Percentiles rank a stretch among this genome's conserved stretches.
Evolutionary conservation across 116 monocot species (phyloP).

Genomic region (Dioscorea cayenensis): DNA sequence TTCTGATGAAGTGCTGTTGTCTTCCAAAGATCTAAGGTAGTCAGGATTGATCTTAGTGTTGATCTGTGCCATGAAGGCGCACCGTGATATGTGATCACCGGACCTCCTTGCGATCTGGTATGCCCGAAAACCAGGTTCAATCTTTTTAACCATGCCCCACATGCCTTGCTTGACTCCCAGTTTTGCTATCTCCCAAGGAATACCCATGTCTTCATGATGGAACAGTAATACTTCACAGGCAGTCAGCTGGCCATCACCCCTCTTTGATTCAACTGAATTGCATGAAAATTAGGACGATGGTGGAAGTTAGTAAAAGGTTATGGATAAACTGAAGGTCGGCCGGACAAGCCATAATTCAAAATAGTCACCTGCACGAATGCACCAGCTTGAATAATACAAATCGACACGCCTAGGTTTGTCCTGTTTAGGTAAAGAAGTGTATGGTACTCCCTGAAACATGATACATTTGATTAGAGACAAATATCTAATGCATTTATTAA

Average conservation of each 20-base stretch:
- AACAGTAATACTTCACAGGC: constrained; percentile 90
- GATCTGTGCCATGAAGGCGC: constrained; percentile 47
- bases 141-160: constrained; percentile 89
- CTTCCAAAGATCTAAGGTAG: constrained; percentile 28
- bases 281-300: background rate
- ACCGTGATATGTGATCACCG: constrained; percentile 30
- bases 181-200: constrained; percentile 89
- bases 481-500: background rate
- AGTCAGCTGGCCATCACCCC: constrained; percentile 60
- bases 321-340: too few relatives aligned
- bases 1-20: constrained; percentile 15
- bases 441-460: constrained; percentile 73
- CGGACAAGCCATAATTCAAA: background rate
- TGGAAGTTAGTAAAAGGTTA: too few relatives aligned
- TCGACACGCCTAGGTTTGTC: constrained; percentile 91
- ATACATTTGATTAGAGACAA: background rate
- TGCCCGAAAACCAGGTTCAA: constrained; percentile 79
- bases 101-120: constrained; percentile 53
- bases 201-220: constrained; percentile 99
- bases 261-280: constrained; percentile 60
- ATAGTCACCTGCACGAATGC: constrained; percentile 75
- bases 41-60: constrained; percentile 46
- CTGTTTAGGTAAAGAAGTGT: constrained; percentile 46
- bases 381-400: constrained; percentile 97
- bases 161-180: constrained; percentile 86